These are phyloP conservation scores for Stipa capillata DNA, from an alignment of 176 grass and related monocot genomes.

Conservation along the genomic window DNA sequence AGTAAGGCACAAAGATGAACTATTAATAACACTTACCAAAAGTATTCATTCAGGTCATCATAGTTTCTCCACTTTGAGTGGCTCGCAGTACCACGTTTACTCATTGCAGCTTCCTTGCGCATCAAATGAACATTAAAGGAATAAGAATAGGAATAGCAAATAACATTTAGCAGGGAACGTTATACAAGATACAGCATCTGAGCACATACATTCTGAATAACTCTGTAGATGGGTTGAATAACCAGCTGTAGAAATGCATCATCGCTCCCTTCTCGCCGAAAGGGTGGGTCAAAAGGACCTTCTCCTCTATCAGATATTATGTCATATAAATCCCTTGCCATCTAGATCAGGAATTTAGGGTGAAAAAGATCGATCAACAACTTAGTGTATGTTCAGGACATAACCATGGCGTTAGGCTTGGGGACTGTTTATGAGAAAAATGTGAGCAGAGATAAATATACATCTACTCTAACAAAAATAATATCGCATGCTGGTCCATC, in stretches of 20 bases:
- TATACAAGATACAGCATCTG: not conserved
- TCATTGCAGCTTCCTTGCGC: conserved; percentile 63
- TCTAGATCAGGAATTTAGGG: conserved; percentile 40
- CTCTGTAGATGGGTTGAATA: conserved; percentile 67
- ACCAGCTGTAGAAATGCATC: conserved; percentile 58
- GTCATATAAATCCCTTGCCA: conserved; percentile 57
- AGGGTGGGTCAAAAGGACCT: conserved; percentile 15
- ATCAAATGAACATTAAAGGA: conserved; percentile 28
- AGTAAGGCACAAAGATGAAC: not conserved
- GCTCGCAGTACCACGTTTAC: conserved; percentile 58
- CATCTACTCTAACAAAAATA: not conserved
- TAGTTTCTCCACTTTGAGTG: conserved; percentile 99
- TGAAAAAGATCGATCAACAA: not conserved
- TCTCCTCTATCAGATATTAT: conserved; percentile 34
- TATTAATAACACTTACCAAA: conserved; percentile 57
- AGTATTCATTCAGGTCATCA: conserved; percentile 95
- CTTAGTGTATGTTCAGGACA: not conserved
- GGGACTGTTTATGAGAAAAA: not conserved
- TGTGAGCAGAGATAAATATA: no score
- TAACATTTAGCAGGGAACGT: not conserved
- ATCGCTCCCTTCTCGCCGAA: conserved; percentile 32
- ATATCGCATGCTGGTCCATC: not conserved
- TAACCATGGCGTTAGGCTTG: not conserved
- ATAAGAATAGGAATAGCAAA: not conserved
- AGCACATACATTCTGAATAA: conserved; percentile 68